Evolutionary conservation across 1,284 basidiomycete species (phyloP).

Genomic region (Ganoderma multipileum): DNA sequence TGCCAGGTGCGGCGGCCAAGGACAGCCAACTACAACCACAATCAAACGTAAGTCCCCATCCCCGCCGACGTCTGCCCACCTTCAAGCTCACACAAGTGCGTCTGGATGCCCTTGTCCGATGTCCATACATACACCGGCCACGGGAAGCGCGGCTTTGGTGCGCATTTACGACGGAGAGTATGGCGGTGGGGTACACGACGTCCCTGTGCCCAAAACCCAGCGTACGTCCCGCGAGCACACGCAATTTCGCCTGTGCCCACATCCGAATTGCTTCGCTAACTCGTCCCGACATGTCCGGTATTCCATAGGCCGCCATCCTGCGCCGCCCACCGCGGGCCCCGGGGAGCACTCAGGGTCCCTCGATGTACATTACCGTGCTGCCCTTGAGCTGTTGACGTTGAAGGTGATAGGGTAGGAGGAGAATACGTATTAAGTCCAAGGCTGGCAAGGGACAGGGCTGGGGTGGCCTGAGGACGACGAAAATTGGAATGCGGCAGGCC

Average conservation of each 20-base stretch:
- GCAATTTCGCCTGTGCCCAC: neutral
- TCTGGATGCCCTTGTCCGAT: neutral
- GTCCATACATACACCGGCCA: neutral
- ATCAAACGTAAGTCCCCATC: neutral
- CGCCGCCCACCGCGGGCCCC: conserved; percentile 27
- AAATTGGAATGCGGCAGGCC: neutral
- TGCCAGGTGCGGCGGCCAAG: neutral
- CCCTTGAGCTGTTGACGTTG: conserved; percentile 19
- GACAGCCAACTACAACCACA: too few relatives aligned
- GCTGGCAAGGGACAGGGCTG: neutral
- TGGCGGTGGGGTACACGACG: conserved; percentile 76
- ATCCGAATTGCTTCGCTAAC: conserved; percentile 6
- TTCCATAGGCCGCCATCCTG: conserved; percentile 29
- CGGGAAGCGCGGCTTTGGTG: conserved; percentile 72
- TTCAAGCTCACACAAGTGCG: neutral
- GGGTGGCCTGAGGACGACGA: neutral
- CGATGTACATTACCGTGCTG: conserved; percentile 33
- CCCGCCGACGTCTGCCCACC: neutral
- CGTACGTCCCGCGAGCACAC: conserved; percentile 45
- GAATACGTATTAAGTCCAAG: too few relatives aligned
- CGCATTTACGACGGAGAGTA: conserved; percentile 81
- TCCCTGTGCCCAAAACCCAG: conserved; percentile 57
- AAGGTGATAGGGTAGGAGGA: neutral
- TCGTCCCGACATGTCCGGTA: neutral
- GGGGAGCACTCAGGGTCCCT: conserved; percentile 8